A percentile compares a stretch with the other conserved stretches of the same genome.
These are phyloP conservation scores for Fusarium fracticaudum DNA, from an alignment of 2,329 filamentous ascomycete genomes.

Conservation along the genomic window DNA sequence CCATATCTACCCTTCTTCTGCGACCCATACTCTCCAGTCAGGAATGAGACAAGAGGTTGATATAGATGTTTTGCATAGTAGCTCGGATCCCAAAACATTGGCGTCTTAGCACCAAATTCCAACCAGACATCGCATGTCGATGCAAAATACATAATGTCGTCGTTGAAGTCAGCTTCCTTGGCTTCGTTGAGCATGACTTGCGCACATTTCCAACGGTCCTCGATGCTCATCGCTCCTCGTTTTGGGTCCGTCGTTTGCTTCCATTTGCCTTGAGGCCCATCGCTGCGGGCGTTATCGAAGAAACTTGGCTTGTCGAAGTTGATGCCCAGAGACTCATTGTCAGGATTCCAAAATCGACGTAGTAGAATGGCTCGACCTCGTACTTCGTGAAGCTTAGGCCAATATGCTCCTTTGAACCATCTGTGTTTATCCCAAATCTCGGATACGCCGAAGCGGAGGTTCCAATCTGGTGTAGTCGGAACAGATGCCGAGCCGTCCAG, in stretches of 20 bases:
- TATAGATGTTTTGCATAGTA: too few species aligned
- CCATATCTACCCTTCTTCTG: neutral
- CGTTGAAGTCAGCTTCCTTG: neutral
- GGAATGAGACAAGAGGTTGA: too few species aligned
- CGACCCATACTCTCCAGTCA: too few species aligned
- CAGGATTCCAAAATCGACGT: neutral
- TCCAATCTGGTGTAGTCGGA: neutral
- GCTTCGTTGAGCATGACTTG: neutral
- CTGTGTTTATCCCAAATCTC: neutral
- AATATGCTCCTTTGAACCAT: neutral
- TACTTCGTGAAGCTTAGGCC: neutral
- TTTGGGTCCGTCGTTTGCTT: neutral
- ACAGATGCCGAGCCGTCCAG: too few species aligned
- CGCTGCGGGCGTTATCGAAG: neutral
- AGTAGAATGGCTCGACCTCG: neutral
- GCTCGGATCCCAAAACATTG: too few species aligned
- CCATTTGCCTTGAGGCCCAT: neutral
- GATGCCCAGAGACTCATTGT: neutral
- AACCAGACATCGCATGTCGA: neutral
- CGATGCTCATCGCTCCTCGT: neutral
- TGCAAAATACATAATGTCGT: neutral
- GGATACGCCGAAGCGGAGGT: neutral
- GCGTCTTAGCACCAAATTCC: too few species aligned
- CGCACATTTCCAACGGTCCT: neutral
- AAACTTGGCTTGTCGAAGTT: neutral